Evolutionary conservation across 495 filamentous ascomycete species (phyloP).

Genomic region (Filosporella fistucella): DNA sequence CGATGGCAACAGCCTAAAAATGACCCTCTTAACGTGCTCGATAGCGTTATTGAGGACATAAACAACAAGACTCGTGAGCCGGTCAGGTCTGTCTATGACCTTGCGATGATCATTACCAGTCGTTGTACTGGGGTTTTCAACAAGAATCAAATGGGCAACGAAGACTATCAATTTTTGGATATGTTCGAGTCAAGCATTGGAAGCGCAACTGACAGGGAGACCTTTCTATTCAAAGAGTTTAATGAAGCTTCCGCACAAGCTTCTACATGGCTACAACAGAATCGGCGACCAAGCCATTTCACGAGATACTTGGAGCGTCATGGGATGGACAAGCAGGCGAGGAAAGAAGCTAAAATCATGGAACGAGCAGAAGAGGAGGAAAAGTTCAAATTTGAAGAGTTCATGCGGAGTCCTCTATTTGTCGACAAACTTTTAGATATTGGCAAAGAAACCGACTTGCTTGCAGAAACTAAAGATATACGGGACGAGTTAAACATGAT

Average conservation of each 20-base stretch:
- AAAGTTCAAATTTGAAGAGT: constrained; percentile 3
- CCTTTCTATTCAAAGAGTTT: constrained; percentile 58
- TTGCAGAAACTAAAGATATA: constrained; percentile 68
- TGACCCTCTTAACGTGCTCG: constrained; percentile 62
- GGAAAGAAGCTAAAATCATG: not conserved
- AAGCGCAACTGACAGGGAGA: constrained; percentile 58
- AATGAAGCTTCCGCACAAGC: constrained; percentile 57
- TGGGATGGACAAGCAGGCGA: not conserved
- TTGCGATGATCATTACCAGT: constrained; percentile 61
- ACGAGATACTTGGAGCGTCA: constrained; percentile 11
- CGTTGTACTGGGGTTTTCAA: constrained; percentile 65
- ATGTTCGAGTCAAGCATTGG: constrained; percentile 70
- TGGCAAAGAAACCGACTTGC: constrained; percentile 58
- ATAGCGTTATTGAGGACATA: constrained; percentile 67
- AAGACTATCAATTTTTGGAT: constrained; percentile 65
- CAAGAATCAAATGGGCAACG: constrained; percentile 54
- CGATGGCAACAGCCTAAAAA: constrained; percentile 69
- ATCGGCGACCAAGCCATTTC: constrained; percentile 46
- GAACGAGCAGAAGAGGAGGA: constrained; percentile 23
- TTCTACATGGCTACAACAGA: constrained; percentile 55
- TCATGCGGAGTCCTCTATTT: constrained; percentile 38
- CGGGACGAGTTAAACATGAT: constrained; percentile 73
- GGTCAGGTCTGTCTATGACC: constrained; percentile 58
- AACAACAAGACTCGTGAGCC: constrained; percentile 64
- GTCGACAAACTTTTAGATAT: constrained; percentile 65